Percentiles rank a stretch among this genome's conserved stretches.
These are phyloP conservation scores for Trichoderma erinaceum DNA, from an alignment of 495 filamentous ascomycete species.

Conservation along the genomic window DNA sequence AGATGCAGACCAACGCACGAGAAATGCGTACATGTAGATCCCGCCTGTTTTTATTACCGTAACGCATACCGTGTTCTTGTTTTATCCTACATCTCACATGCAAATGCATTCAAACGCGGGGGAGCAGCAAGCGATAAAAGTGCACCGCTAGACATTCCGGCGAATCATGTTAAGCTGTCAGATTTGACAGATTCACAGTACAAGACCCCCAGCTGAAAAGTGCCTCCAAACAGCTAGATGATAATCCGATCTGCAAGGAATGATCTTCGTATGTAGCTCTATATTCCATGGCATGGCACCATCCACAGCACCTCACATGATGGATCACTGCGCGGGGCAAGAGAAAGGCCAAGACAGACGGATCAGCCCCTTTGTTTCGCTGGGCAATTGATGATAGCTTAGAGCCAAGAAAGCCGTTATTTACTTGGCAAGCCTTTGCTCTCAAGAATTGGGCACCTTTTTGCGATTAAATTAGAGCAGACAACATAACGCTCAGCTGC, in stretches of 20 bases:
- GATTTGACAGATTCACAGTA: not conserved
- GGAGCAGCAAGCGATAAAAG: no score
- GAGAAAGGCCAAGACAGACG: conserved; percentile 4
- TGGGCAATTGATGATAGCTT: not conserved
- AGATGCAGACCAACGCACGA: no score
- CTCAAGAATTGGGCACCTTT: no score
- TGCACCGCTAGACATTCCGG: no score
- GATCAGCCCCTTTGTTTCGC: not conserved
- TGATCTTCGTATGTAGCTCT: not conserved
- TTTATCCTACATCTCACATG: no score
- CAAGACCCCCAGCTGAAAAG: not conserved
- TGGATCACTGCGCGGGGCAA: conserved; percentile 1
- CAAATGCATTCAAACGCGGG: no score
- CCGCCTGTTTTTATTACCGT: no score
- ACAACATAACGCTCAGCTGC: no score
- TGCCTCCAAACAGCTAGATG: not conserved
- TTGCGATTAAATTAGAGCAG: no score
- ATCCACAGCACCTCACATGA: not conserved
- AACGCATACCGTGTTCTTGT: no score
- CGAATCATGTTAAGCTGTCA: no score
- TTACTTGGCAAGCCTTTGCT: not conserved
- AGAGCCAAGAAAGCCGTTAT: not conserved
- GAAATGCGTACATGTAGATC: no score
- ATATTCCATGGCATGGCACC: not conserved
- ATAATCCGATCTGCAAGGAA: not conserved